Conservation (phyloP, 2,329 filamentous ascomycete genomes). For the Sclerotinia trifoliorum region DNA sequence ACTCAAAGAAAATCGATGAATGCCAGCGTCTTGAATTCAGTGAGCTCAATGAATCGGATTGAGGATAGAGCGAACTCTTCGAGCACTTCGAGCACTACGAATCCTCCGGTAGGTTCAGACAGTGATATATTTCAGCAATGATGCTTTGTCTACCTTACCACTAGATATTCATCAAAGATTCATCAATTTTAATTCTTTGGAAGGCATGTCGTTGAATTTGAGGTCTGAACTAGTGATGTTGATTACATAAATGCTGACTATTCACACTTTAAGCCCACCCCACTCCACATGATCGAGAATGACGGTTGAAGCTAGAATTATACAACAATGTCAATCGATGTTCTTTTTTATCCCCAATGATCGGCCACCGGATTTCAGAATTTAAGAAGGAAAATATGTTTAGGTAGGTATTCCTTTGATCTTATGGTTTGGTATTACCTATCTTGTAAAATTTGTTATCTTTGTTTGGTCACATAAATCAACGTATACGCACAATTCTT, state of each 20-base stretch:
- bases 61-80: neutral
- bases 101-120: neutral
- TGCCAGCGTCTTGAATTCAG: neutral
- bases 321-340: too few species aligned
- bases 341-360: neutral
- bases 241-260: constrained; percentile 17
- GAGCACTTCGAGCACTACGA: too few species aligned
- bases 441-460: too few species aligned
- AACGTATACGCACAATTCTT: too few species aligned
- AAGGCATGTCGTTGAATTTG: constrained; percentile 6
- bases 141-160: neutral
- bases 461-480: too few species aligned
- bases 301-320: neutral
- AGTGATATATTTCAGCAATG: neutral
- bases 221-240: neutral
- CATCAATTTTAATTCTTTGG: neutral
- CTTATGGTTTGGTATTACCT: neutral
- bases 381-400: neutral
- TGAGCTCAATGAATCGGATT: neutral
- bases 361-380: neutral
- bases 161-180: neutral
- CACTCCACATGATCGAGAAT: neutral
- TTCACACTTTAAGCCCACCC: neutral
- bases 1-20: neutral
- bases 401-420: too few species aligned